phyloP scores from a whole-genome alignment of 2,329 filamentous ascomycete genomes.

The Venturia effusa region DNA sequence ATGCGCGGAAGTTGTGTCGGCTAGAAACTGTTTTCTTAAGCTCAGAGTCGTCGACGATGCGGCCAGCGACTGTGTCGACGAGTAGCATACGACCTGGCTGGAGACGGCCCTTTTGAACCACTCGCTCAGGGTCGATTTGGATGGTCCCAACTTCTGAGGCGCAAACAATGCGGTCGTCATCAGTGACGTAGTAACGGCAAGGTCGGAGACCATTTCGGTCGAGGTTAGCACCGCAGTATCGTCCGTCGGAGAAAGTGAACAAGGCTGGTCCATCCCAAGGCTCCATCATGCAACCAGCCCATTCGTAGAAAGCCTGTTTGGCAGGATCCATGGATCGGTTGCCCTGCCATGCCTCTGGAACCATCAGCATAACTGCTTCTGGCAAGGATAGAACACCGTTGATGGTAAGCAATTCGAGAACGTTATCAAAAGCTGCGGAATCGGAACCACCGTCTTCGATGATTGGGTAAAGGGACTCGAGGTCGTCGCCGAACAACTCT shows the following conservation, averaged over 20 bases:
- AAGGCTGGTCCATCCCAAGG: constrained; percentile 95
- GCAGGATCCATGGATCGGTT: constrained; percentile 85
- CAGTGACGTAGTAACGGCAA: constrained; percentile 93
- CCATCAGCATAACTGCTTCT: constrained; percentile 97
- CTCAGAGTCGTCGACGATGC: constrained; percentile 89
- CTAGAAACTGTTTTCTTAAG: constrained; percentile 81
- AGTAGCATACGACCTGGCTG: constrained; percentile 94
- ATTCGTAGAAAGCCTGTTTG: constrained; percentile 96
- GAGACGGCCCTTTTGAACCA: constrained; percentile 86
- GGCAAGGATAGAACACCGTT: constrained; percentile 92
- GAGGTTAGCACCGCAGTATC: constrained; percentile 93
- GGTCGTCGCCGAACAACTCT: constrained; percentile 81
- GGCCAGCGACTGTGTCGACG: constrained; percentile 80
- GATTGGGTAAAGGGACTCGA: constrained; percentile 84
- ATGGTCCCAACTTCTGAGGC: constrained; percentile 95
- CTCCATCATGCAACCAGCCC: constrained; percentile 98
- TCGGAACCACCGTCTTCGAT: constrained; percentile 95
- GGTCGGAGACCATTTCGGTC: constrained; percentile 92
- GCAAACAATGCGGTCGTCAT: constrained; percentile 94
- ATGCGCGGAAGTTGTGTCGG: constrained; percentile 76
- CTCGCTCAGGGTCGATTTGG: constrained; percentile 74
- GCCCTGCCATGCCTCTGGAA: constrained; percentile 95
- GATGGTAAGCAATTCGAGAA: constrained; percentile 84
- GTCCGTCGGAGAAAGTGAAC: constrained; percentile 93
- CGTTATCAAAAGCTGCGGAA: constrained; percentile 94